Percentiles rank a stretch among this genome's conserved stretches.
These are phyloP conservation scores for Chlorociboria aeruginascens DNA, from an alignment of 495 filamentous ascomycete genomes.

Conservation along the genomic window DNA sequence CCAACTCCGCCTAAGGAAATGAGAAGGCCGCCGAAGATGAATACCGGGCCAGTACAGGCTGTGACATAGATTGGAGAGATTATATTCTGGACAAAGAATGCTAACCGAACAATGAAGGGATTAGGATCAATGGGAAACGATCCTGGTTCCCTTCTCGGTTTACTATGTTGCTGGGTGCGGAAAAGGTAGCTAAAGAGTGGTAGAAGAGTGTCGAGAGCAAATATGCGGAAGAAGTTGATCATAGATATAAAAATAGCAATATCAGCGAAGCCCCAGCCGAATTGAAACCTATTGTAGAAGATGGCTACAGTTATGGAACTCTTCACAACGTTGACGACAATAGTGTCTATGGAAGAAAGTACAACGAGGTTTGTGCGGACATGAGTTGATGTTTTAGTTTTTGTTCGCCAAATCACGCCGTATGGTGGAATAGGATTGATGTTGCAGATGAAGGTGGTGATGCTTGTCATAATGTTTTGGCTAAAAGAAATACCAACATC, in stretches of 20 bases:
- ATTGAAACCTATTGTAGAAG: conserved; percentile 66
- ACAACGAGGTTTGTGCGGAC: conserved; percentile 70
- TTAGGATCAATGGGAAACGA: conserved; percentile 29
- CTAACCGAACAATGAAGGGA: conserved; percentile 64
- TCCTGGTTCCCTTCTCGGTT: conserved; percentile 21
- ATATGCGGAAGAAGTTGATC: conserved; percentile 61
- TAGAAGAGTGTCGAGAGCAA: conserved; percentile 59
- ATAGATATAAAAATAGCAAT: conserved; percentile 68
- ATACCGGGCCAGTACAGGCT: conserved; percentile 40
- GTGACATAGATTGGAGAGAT: conserved; percentile 67
- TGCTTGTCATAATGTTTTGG: no score
- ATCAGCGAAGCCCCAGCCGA: conserved; percentile 71
- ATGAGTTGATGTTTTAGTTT: conserved; percentile 39
- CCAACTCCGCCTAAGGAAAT: conserved; percentile 74
- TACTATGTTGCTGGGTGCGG: conserved; percentile 35
- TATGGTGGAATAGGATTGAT: conserved; percentile 63
- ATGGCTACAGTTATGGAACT: conserved; percentile 66
- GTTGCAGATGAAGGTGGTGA: no score
- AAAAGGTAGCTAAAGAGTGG: conserved; percentile 60
- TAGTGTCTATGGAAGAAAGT: conserved; percentile 66
- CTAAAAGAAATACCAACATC: conserved; percentile 5
- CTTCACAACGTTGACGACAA: conserved; percentile 69
- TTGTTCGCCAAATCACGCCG: conserved; percentile 61
- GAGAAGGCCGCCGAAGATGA: conserved; percentile 54
- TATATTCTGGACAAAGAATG: conserved; percentile 66